These are phyloP conservation scores for Alternaria ethzedia DNA, from an alignment of 2,329 filamentous ascomycete species.

Conservation along the genomic window DNA sequence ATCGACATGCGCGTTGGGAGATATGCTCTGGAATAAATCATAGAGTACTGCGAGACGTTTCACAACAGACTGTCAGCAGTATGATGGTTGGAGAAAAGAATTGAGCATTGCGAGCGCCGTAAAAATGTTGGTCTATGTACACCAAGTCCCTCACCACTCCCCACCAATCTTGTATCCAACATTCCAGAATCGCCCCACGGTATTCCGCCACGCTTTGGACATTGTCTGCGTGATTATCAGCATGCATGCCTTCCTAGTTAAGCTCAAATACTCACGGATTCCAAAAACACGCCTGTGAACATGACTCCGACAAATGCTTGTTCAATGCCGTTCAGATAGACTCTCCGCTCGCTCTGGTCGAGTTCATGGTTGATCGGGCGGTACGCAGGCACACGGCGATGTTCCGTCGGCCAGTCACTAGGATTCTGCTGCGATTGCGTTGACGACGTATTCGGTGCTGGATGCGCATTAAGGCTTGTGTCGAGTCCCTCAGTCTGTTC, in stretches of 20 bases:
- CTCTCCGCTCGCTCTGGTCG: conserved; percentile 51
- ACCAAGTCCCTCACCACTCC: conserved; percentile 51
- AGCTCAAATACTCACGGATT: conserved; percentile 48
- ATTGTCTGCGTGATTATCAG: conserved; percentile 39
- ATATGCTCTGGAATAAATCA: background rate
- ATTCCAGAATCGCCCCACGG: conserved; percentile 57
- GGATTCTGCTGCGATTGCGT: conserved; percentile 22
- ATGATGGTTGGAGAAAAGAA: background rate
- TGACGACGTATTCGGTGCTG: conserved; percentile 31
- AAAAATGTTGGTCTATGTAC: background rate
- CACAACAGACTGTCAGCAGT: background rate
- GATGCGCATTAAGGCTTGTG: conserved; percentile 34
- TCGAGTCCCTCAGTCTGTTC: conserved; percentile 44
- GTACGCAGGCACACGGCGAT: conserved; percentile 57
- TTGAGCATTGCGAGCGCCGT: background rate
- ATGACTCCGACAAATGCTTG: conserved; percentile 57
- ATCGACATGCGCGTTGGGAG: background rate
- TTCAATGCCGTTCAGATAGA: conserved; percentile 55
- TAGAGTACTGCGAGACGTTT: background rate
- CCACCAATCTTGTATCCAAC: conserved; percentile 62
- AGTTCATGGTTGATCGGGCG: conserved; percentile 55
- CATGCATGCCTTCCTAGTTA: background rate
- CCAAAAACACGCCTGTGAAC: conserved; percentile 56
- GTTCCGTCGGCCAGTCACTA: conserved; percentile 55
- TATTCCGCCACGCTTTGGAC: conserved; percentile 58